Base-by-base conservation (phyloP, 768 basidiomycete species). In the Cystofilobasidium ferigula region DNA sequence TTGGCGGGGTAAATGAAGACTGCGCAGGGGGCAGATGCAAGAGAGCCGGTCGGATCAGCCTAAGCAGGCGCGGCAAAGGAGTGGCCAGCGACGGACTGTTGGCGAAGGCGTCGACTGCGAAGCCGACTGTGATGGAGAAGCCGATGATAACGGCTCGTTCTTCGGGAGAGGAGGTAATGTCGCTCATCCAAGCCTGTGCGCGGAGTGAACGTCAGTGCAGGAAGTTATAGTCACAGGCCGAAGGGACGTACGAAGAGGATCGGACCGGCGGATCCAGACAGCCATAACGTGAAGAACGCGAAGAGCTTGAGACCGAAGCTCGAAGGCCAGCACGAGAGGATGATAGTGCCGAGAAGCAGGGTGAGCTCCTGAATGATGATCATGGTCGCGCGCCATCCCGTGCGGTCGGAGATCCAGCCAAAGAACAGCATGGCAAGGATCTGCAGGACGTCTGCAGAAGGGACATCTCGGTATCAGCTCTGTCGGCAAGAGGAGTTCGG, bases 1-100 rank as follows among this genome's bases (percentile, higher is more conserved):
- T 61, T 61, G 24, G 73, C 71, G 3, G 73, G 71, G 63, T 72
- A 73, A 35, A 73, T 69, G n/a, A n/a, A n/a, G n/a, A n/a, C n/a
- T n/a, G n/a, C n/a, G n/a, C n/a, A n/a, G n/a, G n/a, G n/a, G n/a
- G n/a, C n/a, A n/a, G 43, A 43, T 4, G 16, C 16, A 32, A 32
- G 35, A 36, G 22, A 34, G 34, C 16, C n/a, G n/a, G n/a, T n/a
- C n/a, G n/a, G n/a, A n/a, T n/a, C n/a, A 12, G n/a, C 4, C 3
- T 51, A 9, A 26, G n/a, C 6, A 43, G 42, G 16, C 12, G 24
- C 9, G n/a, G 22, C 45, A 16, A 54, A 20, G 48, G 3, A 7
- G 24, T 24, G 20, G 53, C 7, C 12, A 9, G 53, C 13, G 18
- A 59, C 63, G 3, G 1, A 70, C 71, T 68, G 47, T 68, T 68